phyloP scores from a whole-genome alignment of 2,329 filamentous ascomycete species.

The Penicillium carneum region DNA sequence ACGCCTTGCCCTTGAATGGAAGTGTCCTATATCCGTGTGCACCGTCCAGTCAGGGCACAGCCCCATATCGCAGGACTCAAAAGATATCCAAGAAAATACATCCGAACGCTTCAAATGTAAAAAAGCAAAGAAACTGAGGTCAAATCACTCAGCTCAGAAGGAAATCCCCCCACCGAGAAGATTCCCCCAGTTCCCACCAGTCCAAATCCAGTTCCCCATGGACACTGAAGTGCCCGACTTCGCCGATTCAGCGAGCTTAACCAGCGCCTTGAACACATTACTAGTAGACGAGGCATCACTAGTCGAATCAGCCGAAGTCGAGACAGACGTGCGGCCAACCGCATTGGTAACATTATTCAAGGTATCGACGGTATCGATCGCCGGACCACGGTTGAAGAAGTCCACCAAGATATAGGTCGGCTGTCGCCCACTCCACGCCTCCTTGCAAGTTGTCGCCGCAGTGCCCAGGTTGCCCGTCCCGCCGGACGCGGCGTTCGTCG shows the following conservation, averaged over 20 bases:
- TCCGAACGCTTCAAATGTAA: slow-evolving; percentile 1
- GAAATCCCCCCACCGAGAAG: slow-evolving; percentile 51
- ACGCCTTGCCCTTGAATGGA: background rate
- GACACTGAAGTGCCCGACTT: slow-evolving; percentile 48
- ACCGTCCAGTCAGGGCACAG: background rate
- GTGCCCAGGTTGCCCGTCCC: slow-evolving; percentile 61
- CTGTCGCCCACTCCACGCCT: slow-evolving; percentile 63
- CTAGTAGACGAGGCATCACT: slow-evolving; percentile 41
- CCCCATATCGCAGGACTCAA: background rate
- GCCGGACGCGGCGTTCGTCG: slow-evolving; percentile 70
- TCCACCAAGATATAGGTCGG: slow-evolving; percentile 81
- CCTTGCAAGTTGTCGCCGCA: slow-evolving; percentile 60
- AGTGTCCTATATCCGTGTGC: background rate
- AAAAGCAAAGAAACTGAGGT: background rate
- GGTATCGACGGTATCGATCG: slow-evolving; percentile 72
- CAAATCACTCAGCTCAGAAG: slow-evolving; percentile 31
- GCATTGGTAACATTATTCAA: slow-evolving; percentile 66
- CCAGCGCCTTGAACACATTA: slow-evolving; percentile 50
- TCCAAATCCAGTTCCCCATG: slow-evolving; percentile 56
- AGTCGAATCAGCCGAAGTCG: slow-evolving; percentile 39
- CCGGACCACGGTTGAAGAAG: slow-evolving; percentile 76
- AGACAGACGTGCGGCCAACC: slow-evolving; percentile 51
- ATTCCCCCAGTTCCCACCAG: slow-evolving; percentile 52
- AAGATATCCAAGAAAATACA: background rate
- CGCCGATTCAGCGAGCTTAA: slow-evolving; percentile 48